Evolutionary conservation across 768 basidiomycete species (phyloP).

Genomic region (Russula sp.): DNA sequence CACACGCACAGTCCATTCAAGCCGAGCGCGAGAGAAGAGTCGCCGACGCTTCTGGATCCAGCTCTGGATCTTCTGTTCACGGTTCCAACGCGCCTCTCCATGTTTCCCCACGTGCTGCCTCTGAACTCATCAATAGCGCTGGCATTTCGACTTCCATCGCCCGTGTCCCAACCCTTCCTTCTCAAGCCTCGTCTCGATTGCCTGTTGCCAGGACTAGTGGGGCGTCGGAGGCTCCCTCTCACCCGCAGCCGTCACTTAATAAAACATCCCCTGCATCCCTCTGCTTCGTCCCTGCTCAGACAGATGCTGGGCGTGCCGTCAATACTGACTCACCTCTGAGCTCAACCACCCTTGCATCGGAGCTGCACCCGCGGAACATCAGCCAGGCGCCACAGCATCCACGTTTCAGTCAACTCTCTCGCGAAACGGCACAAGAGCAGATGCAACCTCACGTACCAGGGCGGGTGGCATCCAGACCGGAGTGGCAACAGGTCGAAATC

Average conservation of each 20-base stretch:
- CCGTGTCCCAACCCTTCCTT: background rate
- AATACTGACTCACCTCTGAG: slow-evolving; percentile 19
- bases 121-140: background rate
- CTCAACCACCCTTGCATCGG: slow-evolving; percentile 20
- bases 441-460: background rate
- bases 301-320: slow-evolving; percentile 18
- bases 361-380: slow-evolving; percentile 3
- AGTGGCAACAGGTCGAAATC: background rate
- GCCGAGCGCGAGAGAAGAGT: slow-evolving; percentile 8
- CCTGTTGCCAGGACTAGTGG: background rate
- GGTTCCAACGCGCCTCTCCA: background rate
- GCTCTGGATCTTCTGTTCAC: background rate
- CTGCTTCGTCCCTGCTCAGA: slow-evolving; percentile 17
- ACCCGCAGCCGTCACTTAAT: background rate
- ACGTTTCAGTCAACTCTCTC: background rate
- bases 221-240: background rate
- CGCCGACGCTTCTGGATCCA: background rate
- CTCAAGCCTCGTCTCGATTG: background rate
- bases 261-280: background rate
- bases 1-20: slow-evolving; percentile 8
- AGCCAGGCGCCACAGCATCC: background rate
- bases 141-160: background rate
- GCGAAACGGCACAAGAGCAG: background rate
- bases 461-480: background rate
- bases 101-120: background rate